These are phyloP conservation scores for Mycena olivaceomarginata DNA, from an alignment of 768 basidiomycete species.

Conservation along the genomic window DNA sequence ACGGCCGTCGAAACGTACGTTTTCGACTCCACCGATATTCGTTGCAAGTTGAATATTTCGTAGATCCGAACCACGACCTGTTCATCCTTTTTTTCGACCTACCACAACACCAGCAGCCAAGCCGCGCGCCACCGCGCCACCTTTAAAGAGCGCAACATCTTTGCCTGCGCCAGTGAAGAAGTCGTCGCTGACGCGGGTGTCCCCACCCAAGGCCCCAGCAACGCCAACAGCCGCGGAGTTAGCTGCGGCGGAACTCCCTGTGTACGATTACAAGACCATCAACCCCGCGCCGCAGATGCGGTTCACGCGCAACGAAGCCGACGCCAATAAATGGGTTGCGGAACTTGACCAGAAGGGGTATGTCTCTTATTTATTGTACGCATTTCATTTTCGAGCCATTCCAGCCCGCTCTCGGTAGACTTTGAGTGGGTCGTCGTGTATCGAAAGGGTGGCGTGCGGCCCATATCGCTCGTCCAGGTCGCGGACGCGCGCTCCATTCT, in stretches of 20 bases:
- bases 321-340: constrained; percentile 35
- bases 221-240: background rate
- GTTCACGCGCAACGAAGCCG: constrained; percentile 31
- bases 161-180: constrained; percentile 13
- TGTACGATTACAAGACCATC: constrained; percentile 31
- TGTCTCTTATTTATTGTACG: background rate
- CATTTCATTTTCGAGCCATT: background rate
- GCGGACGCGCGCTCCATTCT: constrained; percentile 38
- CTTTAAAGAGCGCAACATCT: background rate
- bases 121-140: background rate
- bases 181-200: background rate
- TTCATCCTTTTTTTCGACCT: constrained; percentile 12
- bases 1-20: constrained; percentile 20
- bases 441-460: constrained; percentile 25
- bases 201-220: background rate
- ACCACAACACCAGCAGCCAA: background rate
- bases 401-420: constrained; percentile 38
- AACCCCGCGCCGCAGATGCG: constrained; percentile 28
- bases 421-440: constrained; percentile 38
- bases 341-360: constrained; percentile 33
- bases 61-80: background rate
- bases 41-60: background rate
- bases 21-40: background rate
- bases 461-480: constrained; percentile 39
- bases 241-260: background rate